Conservation (phyloP, 768 basidiomycete genomes). For the Boletales sp. region DNA sequence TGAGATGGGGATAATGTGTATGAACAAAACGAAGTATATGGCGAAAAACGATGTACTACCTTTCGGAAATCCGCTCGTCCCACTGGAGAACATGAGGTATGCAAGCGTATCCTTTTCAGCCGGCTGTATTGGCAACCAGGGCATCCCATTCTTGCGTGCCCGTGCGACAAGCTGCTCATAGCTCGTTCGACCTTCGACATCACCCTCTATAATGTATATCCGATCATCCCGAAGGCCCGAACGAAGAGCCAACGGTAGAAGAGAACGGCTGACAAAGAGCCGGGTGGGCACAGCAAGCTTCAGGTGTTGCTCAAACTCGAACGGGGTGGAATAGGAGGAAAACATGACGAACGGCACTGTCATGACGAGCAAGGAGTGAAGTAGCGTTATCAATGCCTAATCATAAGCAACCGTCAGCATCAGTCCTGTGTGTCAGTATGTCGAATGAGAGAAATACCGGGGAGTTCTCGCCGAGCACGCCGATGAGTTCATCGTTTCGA, state of each 20-base stretch:
- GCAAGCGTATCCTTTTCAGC: slow-evolving; percentile 55
- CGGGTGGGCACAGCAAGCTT: slow-evolving; percentile 46
- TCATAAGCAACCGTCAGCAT: no score
- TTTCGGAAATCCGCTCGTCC: slow-evolving; percentile 75
- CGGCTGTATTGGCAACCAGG: slow-evolving; percentile 40
- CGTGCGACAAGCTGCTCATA: slow-evolving; percentile 43
- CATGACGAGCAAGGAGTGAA: slow-evolving; percentile 19
- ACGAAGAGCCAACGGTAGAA: slow-evolving; percentile 40
- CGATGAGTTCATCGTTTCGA: slow-evolving; percentile 55
- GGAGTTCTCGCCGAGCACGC: slow-evolving; percentile 68
- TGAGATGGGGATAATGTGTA: slow-evolving; percentile 18
- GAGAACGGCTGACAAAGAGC: slow-evolving; percentile 48
- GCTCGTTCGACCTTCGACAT: slow-evolving; percentile 37
- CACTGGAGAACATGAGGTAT: slow-evolving; percentile 74
- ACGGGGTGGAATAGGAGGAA: slow-evolving; percentile 52
- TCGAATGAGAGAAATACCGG: slow-evolving; percentile 37
- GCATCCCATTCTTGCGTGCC: slow-evolving; percentile 35
- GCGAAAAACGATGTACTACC: slow-evolving; percentile 33
- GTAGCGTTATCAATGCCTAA: no score
- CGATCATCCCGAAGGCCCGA: slow-evolving; percentile 36
- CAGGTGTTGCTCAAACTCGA: slow-evolving; percentile 52
- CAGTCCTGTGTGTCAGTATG: no score
- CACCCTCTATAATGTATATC: slow-evolving; percentile 50
- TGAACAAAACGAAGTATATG: neutral
- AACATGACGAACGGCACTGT: slow-evolving; percentile 53